A percentile compares a stretch with the other conserved stretches of the same genome.
phyloP scores from a whole-genome alignment of 2,329 filamentous ascomycete species.

The Fusarium metavorans region DNA sequence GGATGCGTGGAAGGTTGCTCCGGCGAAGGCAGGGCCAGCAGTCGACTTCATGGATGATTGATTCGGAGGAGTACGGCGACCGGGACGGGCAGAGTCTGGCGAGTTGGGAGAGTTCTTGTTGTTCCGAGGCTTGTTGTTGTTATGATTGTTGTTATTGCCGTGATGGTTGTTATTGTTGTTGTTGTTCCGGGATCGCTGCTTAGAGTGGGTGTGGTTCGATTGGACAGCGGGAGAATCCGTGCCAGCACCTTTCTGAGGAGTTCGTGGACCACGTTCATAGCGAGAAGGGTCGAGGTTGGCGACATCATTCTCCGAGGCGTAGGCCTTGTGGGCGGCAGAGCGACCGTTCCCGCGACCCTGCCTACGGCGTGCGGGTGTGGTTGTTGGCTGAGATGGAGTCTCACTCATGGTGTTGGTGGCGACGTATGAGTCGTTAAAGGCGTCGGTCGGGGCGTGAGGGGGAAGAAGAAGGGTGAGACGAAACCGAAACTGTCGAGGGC shows the following conservation, averaged over 20 bases:
- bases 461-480: slow-evolving; percentile 6
- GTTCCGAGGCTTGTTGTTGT: slow-evolving; percentile 47
- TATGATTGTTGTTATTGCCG: slow-evolving; percentile 34
- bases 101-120: slow-evolving; percentile 53
- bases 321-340: slow-evolving; percentile 62
- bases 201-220: slow-evolving; percentile 44
- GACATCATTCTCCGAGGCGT: slow-evolving; percentile 69
- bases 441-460: neutral
- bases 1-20: slow-evolving; percentile 94
- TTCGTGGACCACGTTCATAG: slow-evolving; percentile 55
- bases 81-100: slow-evolving; percentile 55
- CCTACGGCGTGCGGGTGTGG: slow-evolving; percentile 52
- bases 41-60: slow-evolving; percentile 60
- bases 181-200: slow-evolving; percentile 46
- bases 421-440: slow-evolving; percentile 6
- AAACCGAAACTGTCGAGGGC: slow-evolving; percentile 2
- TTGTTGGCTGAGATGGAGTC: slow-evolving; percentile 47
- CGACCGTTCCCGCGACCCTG: slow-evolving; percentile 57
- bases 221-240: slow-evolving; percentile 52
- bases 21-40: slow-evolving; percentile 79
- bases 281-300: slow-evolving; percentile 47
- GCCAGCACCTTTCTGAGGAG: slow-evolving; percentile 58
- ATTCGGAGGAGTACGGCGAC: slow-evolving; percentile 57
- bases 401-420: slow-evolving; percentile 49
- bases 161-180: slow-evolving; percentile 25